Conservation (phyloP, 2,329 filamentous ascomycete genomes). For the Samsoniella hepiali region DNA sequence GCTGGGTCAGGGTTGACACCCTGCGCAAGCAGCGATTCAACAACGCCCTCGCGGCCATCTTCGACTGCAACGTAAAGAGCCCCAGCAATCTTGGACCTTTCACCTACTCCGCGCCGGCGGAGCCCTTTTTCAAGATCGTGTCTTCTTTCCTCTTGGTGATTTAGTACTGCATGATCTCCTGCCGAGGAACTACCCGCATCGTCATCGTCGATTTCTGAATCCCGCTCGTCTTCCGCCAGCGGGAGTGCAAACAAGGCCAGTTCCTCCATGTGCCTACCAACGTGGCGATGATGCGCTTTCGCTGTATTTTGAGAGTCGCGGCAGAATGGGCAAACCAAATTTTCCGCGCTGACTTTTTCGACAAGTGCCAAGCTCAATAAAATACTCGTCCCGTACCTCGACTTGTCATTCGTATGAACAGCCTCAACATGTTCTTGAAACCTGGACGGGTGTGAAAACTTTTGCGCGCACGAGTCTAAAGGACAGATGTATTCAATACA, state of each 20-base stretch:
- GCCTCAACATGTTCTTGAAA: background rate
- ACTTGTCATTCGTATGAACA: background rate
- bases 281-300: conserved; percentile 26
- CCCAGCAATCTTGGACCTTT: too few species aligned
- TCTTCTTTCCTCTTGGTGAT: background rate
- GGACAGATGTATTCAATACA: conserved; percentile 18
- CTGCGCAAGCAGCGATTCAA: background rate
- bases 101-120: too few species aligned
- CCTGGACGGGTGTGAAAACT: background rate
- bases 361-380: background rate
- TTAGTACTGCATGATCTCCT: background rate
- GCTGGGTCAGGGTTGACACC: background rate
- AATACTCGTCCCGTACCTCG: background rate
- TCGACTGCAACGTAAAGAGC: background rate
- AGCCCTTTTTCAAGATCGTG: background rate
- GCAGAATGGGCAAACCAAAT: background rate
- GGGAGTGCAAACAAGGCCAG: conserved; percentile 26
- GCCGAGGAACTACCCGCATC: background rate
- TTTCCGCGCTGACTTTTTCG: background rate
- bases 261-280: conserved; percentile 28
- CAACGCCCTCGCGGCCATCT: too few species aligned
- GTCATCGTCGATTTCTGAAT: background rate
- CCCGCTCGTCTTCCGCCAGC: too few species aligned
- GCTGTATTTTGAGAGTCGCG: conserved; percentile 7
- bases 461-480: background rate